phyloP scores from a whole-genome alignment of 352 stramenopile genomes.

The Phytophthora boehmeriae region DNA sequence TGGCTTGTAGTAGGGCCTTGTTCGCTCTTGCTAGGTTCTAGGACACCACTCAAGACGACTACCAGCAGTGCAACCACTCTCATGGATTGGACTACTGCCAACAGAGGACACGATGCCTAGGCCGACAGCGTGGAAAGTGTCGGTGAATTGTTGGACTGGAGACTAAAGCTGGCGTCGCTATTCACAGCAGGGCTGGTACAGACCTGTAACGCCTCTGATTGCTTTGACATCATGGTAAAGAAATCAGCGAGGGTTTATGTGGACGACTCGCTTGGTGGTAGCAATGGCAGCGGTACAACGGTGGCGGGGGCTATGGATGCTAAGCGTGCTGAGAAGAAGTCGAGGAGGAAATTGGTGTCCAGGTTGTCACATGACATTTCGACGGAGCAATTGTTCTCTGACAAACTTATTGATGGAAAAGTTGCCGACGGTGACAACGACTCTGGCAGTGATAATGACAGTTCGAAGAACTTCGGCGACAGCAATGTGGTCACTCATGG shows the following conservation, averaged over 20 bases:
- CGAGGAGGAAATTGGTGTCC: constrained; percentile 19
- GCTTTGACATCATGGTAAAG: constrained; percentile 11
- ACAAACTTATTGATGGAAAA: constrained; percentile 67
- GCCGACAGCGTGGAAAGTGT: not conserved
- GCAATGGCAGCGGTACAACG: not conserved
- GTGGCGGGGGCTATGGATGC: not conserved
- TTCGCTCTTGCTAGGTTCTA: constrained; percentile 6
- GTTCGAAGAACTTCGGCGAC: constrained; percentile 1
- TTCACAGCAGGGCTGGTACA: too few species aligned
- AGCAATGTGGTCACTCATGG: constrained; percentile 9
- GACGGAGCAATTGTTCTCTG: constrained; percentile 68
- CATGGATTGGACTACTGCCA: too few species aligned
- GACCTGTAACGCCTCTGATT: not conserved
- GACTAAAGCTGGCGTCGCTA: too few species aligned
- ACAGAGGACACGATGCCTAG: not conserved
- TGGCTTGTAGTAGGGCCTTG: not conserved
- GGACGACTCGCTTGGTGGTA: constrained; percentile 3
- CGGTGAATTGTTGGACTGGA: too few species aligned
- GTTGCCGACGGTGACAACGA: constrained; percentile 54
- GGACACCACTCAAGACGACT: not conserved
- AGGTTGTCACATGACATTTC: constrained; percentile 69
- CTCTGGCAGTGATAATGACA: constrained; percentile 32
- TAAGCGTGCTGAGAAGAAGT: constrained; percentile 19
- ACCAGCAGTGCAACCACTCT: too few species aligned
- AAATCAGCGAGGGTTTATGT: constrained; percentile 32